Conservation (phyloP, 2,329 filamentous ascomycete genomes). For the Raffaelea ambrosiae region DNA sequence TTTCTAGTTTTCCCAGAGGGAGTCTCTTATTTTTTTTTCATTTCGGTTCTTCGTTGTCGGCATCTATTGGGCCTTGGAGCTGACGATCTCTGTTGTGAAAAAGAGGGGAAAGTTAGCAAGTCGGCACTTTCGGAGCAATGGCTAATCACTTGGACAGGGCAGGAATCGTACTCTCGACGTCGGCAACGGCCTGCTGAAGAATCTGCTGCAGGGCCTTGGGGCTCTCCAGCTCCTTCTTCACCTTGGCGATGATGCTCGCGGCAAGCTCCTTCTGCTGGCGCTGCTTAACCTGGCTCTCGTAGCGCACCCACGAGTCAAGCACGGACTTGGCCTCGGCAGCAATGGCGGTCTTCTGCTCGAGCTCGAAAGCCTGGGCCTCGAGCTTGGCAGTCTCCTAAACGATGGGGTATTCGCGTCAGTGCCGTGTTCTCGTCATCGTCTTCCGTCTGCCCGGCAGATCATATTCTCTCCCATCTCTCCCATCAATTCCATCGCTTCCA, state of each 20-base stretch:
- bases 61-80: slow-evolving; percentile 56
- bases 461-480: too few relatives aligned
- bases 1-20: not conserved
- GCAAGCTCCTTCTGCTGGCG: slow-evolving; percentile 96
- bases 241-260: slow-evolving; percentile 88
- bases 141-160: not conserved
- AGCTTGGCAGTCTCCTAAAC: slow-evolving; percentile 90
- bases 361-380: slow-evolving; percentile 91
- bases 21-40: slow-evolving; percentile 12
- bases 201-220: slow-evolving; percentile 97
- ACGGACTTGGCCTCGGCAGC: slow-evolving; percentile 90
- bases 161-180: slow-evolving; percentile 74
- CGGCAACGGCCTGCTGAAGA: slow-evolving; percentile 88
- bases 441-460: slow-evolving; percentile 7
- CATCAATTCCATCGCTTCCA: too few relatives aligned
- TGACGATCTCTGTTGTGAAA: slow-evolving; percentile 44
- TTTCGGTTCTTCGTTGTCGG: slow-evolving; percentile 24
- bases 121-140: not conserved
- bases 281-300: slow-evolving; percentile 98
- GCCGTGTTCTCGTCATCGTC: slow-evolving; percentile 3
- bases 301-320: slow-evolving; percentile 97
- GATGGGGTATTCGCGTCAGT: slow-evolving; percentile 8
- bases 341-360: slow-evolving; percentile 91
- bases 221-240: slow-evolving; percentile 97
- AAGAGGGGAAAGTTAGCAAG: not conserved